Evolutionary conservation across 768 basidiomycete genomes (phyloP), one percentile per base, ranked within the genome.

Genomic region (Chlorophyllum brunneum): DNA sequence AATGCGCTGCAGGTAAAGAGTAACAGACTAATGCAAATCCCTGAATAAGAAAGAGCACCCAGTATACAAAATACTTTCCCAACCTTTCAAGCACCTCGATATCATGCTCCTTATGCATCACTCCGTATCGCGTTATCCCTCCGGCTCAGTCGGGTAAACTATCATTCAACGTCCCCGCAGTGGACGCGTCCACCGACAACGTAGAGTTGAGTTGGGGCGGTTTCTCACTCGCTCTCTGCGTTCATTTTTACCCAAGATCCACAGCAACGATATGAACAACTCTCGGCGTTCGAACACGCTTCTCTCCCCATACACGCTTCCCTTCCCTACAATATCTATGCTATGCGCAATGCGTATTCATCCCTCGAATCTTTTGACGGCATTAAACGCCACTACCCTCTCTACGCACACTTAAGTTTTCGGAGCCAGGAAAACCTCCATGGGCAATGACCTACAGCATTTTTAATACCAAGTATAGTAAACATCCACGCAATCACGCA

Each of bases 401-500:
- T 41, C 49, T 11, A 34, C 41, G 11, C 49, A 42, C 20, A 51
- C 49, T 8, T 30, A 42, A 13, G 49, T 34, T 51, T 34, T 33
- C 49, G 11, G 49, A 51, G 30, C 49, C 49, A n/a, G 49, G 49
- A 34, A 51, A 51, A 23, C 49, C 40, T 10, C 40, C 49, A 9
- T 51, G 49, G 49, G 49, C 41, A 29, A 42, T 40, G 13, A 50
- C 31, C 31, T 7, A 31, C 6, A 31, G 31, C 31, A 31, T 31
- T 7, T 31, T 31, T 31, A 31, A 31, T 13, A 7, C 31, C 31
- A 31, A 31, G 31, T 13, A 31, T 13, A 31, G 13, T 13, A 13
- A 7, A 6, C 13, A 31, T 31, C 7, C 7, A 31, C 31, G 31
- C n/a, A 31, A 31, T 31, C 13, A 31, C 31, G n/a, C n/a, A n/a